These are phyloP conservation scores for Typha latifolia DNA, from an alignment of 176 grass and related monocot genomes.

Conservation along the genomic window DNA sequence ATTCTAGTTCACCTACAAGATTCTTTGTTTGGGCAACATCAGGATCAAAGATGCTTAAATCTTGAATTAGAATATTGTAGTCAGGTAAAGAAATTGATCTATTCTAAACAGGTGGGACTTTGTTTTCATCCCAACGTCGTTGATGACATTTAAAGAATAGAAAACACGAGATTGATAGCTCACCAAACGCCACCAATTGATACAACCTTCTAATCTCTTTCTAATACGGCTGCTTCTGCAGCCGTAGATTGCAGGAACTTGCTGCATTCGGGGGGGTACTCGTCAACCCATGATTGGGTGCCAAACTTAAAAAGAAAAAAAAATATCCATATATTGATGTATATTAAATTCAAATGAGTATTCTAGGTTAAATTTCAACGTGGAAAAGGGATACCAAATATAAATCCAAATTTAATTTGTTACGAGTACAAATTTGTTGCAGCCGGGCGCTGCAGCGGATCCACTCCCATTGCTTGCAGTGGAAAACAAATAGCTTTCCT, in stretches of 20 bases:
- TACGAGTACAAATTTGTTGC: no score
- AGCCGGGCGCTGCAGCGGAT: no score
- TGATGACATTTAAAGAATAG: background rate
- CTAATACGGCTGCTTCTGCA: background rate
- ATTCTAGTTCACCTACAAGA: background rate
- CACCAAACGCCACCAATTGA: background rate
- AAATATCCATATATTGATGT: background rate
- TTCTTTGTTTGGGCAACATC: background rate
- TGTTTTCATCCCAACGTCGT: no score
- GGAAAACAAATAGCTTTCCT: no score
- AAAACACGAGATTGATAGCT: background rate
- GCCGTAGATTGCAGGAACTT: no score
- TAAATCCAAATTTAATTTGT: no score
- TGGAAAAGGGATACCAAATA: no score
- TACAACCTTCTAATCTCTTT: background rate
- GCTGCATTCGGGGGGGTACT: no score
- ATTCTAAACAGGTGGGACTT: background rate
- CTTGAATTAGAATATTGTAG: background rate
- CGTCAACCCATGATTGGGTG: background rate
- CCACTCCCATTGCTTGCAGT: no score
- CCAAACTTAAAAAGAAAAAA: background rate
- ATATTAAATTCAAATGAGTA: no score
- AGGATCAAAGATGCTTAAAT: background rate
- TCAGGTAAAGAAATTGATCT: background rate
- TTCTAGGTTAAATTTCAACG: no score